Percentiles rank a stretch among this genome's conserved stretches.
These are phyloP conservation scores for Paspalum notatum DNA, from an alignment of 176 grass and related monocot species.

Conservation along the genomic window DNA sequence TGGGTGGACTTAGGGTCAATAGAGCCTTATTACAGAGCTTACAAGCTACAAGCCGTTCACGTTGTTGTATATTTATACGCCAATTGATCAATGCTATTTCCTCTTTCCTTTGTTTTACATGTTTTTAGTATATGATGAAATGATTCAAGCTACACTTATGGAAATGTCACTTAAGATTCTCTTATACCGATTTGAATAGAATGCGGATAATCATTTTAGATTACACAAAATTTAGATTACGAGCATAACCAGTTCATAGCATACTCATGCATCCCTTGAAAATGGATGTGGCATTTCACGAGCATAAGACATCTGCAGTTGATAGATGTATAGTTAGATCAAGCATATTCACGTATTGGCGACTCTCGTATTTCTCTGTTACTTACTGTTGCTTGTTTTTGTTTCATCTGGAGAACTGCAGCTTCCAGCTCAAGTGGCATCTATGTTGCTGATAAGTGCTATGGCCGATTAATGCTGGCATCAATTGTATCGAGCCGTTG, in stretches of 20 bases:
- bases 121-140: not conserved
- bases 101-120: not conserved
- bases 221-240: not conserved
- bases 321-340: not conserved
- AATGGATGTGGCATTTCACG: not conserved
- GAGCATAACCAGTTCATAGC: not conserved
- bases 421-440: slow-evolving; percentile 51
- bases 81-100: not conserved
- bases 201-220: not conserved
- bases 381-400: slow-evolving; percentile 26
- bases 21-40: not conserved
- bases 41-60: not conserved
- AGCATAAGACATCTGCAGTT: not conserved
- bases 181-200: not conserved
- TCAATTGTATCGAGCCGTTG: slow-evolving; percentile 49
- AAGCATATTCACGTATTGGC: not conserved
- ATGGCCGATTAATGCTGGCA: slow-evolving; percentile 31
- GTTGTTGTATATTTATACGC: not conserved
- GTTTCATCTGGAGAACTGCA: slow-evolving; percentile 39
- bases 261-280: not conserved
- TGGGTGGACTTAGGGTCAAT: not conserved
- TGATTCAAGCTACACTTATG: not conserved
- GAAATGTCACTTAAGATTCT: not conserved
- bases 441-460: slow-evolving; percentile 44
- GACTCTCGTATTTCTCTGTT: slow-evolving; percentile 21